Percentiles rank a stretch among this genome's conserved stretches.
phyloP scores from a whole-genome alignment of 768 basidiomycete genomes.

The Boletus subcaerulescens region DNA sequence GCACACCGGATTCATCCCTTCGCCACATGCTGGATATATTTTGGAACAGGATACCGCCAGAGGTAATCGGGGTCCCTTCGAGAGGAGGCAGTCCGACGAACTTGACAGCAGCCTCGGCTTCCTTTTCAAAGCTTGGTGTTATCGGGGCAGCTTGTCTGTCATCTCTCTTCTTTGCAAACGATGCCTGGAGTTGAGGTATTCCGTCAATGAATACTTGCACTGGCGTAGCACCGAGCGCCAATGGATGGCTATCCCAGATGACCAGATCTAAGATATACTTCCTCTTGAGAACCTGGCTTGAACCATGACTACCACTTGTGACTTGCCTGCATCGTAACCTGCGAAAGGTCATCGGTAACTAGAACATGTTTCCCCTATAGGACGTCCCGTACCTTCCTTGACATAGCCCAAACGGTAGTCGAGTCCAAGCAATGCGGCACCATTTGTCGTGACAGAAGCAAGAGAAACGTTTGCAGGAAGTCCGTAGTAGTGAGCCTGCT shows the following conservation, averaged over 20 bases:
- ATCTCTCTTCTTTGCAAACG: conserved; percentile 43
- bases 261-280: conserved; percentile 40
- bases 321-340: conserved; percentile 66
- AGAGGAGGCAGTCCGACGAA: conserved; percentile 73
- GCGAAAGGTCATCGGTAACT: conserved; percentile 1
- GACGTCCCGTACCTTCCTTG: conserved; percentile 44
- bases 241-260: conserved; percentile 75
- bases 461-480: conserved; percentile 68
- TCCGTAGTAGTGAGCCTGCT: conserved; percentile 80
- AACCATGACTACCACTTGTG: background rate
- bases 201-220: conserved; percentile 83
- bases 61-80: conserved; percentile 32
- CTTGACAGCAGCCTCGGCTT: conserved; percentile 53
- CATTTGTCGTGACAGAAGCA: conserved; percentile 67
- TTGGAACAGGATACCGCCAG: conserved; percentile 46
- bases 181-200: conserved; percentile 53
- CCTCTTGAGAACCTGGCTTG: background rate
- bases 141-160: conserved; percentile 49
- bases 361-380: background rate
- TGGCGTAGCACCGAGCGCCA: conserved; percentile 77
- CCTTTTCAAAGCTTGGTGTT: conserved; percentile 58
- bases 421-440: conserved; percentile 74
- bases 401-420: conserved; percentile 80
- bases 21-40: conserved; percentile 44
- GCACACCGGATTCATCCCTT: conserved; percentile 21